Evolutionary conservation across 1,139 yeast species (phyloP), one percentile per base, ranked within the genome.

Genomic region (Yamadazyma spencermartinsiae): DNA sequence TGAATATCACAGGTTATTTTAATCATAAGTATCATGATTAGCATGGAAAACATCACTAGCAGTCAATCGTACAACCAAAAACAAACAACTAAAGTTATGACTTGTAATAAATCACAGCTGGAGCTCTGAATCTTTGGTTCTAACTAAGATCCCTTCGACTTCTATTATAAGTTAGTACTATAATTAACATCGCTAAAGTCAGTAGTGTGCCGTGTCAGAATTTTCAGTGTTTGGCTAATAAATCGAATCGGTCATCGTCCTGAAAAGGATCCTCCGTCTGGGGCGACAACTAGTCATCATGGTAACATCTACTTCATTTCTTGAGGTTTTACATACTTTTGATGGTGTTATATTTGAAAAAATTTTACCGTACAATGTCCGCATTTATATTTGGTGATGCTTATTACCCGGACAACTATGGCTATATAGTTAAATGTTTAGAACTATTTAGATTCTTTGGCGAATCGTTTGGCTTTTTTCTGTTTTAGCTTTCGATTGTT

Each of bases 401-500:
- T n/a, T n/a, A n/a, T 21, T 36, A 30, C 33, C 30, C 31, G 28
- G 31, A 26, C n/a, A 10, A 20, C 10, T 10, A 20, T 20, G 7
- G 9, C 23, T 8, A 20, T 8, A 20, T 8, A 8, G 9, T 20
- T 20, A 10, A 20, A 20, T 8, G n/a, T n/a, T n/a, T n/a, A n/a
- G n/a, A n/a, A n/a, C 21, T 19, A 11, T 20, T 31, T 15, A 33
- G 13, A 44, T 21, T 36, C 41, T 7, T 43, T 40, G 37, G 42
- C 20, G 35, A 33, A 30, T 45, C 44, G 12, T 48, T 45, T 43
- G 20, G 43, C 14, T 28, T 50, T 61, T 48, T 72, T 54, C 39
- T 57, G 41, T 47, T 66, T 68, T 44, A 74, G 87, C 63, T 86
- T 87, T 43, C 77, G 60, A 42, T 74, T 78, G 50, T 85, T 85